A percentile compares a stretch with the other conserved stretches of the same genome.
These are phyloP conservation scores for Boehmeria nivea DNA, from an alignment of 306 rosid species.

Conservation along the genomic window DNA sequence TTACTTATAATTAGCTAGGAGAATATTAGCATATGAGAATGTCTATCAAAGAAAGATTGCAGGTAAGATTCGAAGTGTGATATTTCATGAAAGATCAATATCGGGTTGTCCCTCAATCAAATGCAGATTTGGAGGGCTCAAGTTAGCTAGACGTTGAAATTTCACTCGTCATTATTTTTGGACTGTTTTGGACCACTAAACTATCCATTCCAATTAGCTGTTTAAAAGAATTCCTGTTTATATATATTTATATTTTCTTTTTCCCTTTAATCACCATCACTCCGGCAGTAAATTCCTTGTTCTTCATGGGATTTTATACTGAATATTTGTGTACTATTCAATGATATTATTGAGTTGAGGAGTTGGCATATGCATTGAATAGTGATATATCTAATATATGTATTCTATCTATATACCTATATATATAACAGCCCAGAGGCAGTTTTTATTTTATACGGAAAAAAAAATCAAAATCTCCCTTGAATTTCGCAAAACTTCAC, in stretches of 20 bases:
- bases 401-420: no score
- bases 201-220: conserved; percentile 3
- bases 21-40: neutral
- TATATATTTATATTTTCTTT: neutral
- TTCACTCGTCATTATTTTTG: conserved; percentile 4
- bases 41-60: neutral
- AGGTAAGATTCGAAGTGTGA: conserved; percentile 11
- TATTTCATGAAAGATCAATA: conserved; percentile 14
- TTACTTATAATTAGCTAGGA: no score
- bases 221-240: no score
- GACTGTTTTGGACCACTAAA: conserved; percentile 5
- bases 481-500: no score
- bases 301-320: no score
- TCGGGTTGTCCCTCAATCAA: conserved; percentile 8
- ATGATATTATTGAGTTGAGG: neutral
- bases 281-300: neutral
- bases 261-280: neutral
- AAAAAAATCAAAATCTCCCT: no score
- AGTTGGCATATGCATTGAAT: conserved; percentile 3
- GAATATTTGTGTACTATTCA: no score
- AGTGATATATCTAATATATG: neutral
- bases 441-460: no score
- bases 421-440: no score
- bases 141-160: conserved; percentile 8
- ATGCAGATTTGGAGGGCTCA: conserved; percentile 9